Evolutionary conservation across 257 asterid genomes (phyloP).

Genomic region (Solanum etuberosum): DNA sequence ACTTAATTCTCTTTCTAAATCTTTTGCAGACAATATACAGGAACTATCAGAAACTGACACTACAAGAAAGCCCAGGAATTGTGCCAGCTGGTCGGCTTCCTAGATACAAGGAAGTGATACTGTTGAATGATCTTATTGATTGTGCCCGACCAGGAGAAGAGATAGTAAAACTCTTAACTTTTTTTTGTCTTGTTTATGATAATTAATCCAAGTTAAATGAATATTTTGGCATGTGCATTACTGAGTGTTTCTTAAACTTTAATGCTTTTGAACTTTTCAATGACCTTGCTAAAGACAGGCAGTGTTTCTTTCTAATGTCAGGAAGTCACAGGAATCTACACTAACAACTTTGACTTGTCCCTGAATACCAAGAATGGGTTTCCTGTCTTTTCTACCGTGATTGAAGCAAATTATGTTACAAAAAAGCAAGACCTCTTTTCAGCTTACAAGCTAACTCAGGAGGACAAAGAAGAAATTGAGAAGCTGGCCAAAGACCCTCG

Average conservation of each 20-base stretch:
- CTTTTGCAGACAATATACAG: slow-evolving; percentile 76
- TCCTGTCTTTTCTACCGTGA: slow-evolving; percentile 99
- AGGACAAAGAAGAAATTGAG: slow-evolving; percentile 94
- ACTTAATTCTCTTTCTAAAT: background rate
- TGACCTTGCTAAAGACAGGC: background rate
- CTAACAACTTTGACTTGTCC: slow-evolving; percentile 93
- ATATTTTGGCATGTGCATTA: background rate
- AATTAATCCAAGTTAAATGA: background rate
- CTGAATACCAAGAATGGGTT: slow-evolving; percentile 95
- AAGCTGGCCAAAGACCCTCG: slow-evolving; percentile 95
- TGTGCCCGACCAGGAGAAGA: slow-evolving; percentile 99
- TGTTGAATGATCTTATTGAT: slow-evolving; percentile 95
- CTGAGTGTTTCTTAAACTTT: background rate
- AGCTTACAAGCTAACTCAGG: slow-evolving; percentile 93
- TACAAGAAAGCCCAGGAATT: slow-evolving; percentile 98
- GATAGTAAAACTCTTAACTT: slow-evolving; percentile 39
- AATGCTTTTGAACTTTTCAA: background rate
- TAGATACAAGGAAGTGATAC: slow-evolving; percentile 95
- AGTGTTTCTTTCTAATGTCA: slow-evolving; percentile 13
- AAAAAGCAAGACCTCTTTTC: slow-evolving; percentile 97
- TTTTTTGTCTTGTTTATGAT: background rate
- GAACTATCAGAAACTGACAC: slow-evolving; percentile 93
- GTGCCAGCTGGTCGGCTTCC: slow-evolving; percentile 99
- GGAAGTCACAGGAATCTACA: slow-evolving; percentile 98
- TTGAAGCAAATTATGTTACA: slow-evolving; percentile 90